A percentile compares a stretch with the other conserved stretches of the same genome.
phyloP scores from a whole-genome alignment of 768 basidiomycete species.

The Leccinum truebloodii region DNA sequence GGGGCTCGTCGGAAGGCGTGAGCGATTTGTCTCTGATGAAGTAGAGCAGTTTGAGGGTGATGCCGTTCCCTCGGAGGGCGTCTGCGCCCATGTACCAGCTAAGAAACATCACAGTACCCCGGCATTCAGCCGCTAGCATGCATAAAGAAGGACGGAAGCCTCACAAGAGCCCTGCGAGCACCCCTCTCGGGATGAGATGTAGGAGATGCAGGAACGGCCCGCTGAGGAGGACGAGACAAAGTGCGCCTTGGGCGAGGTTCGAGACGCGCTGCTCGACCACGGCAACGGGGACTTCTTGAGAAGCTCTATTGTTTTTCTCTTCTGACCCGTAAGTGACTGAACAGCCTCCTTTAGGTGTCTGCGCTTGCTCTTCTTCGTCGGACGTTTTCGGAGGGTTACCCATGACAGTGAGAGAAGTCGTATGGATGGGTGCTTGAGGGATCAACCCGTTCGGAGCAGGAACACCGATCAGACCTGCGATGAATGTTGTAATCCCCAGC shows the following conservation, averaged over 20 bases:
- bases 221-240: constrained; percentile 78
- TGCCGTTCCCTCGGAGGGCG: constrained; percentile 77
- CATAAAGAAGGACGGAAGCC: constrained; percentile 17
- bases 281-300: constrained; percentile 57
- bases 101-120: background rate
- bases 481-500: constrained; percentile 86
- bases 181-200: constrained; percentile 77
- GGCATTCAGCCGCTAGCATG: background rate
- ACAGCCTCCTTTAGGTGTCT: background rate
- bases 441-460: constrained; percentile 88
- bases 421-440: constrained; percentile 92
- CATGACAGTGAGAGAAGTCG: constrained; percentile 75
- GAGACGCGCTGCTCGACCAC: constrained; percentile 95
- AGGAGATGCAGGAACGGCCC: constrained; percentile 82
- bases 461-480: constrained; percentile 81
- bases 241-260: constrained; percentile 80
- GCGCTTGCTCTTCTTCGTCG: constrained; percentile 36
- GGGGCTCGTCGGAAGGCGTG: constrained; percentile 66
- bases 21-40: constrained; percentile 71
- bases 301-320: constrained; percentile 22
- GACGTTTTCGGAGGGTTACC: constrained; percentile 43
- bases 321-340: constrained; percentile 10
- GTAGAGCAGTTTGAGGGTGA: constrained; percentile 78
- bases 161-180: constrained; percentile 85
- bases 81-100: constrained; percentile 94